Conservation (phyloP, 192 early-diverging fungal genomes). For the Coemansia sp. region DNA sequence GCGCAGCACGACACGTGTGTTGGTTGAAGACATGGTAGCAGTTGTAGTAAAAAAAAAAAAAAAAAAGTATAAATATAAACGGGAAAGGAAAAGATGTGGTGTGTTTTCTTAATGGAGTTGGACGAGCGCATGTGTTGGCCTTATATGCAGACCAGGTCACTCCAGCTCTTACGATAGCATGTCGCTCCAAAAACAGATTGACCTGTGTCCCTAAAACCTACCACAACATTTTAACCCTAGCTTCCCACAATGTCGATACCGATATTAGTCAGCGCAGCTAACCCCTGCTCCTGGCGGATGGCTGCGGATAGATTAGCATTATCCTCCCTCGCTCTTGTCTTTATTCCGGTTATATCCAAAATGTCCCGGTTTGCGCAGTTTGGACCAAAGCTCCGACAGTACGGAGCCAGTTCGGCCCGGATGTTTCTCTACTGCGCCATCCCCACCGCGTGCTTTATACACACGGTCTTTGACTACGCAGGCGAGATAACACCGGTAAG, state of each 20-base stretch:
- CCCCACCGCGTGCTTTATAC: conserved; percentile 69
- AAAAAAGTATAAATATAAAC: not conserved
- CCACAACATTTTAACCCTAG: not conserved
- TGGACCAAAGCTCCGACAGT: conserved; percentile 1
- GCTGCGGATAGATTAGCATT: not conserved
- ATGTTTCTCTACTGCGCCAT: conserved; percentile 27
- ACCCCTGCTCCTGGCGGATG: not conserved
- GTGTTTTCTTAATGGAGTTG: not conserved
- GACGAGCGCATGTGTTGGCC: too few relatives aligned
- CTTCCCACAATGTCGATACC: not conserved
- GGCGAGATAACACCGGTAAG: conserved; percentile 78
- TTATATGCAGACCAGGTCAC: too few relatives aligned
- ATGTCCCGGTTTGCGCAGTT: conserved; percentile 4
- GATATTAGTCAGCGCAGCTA: not conserved
- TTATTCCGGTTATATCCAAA: not conserved
- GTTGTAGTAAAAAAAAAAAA: not conserved
- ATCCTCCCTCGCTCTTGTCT: not conserved
- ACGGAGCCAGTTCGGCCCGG: conserved; percentile 13
- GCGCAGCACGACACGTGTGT: conserved; percentile 25
- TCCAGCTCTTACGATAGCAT: too few relatives aligned
- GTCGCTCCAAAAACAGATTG: too few relatives aligned
- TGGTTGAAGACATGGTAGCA: not conserved
- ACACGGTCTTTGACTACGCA: conserved; percentile 72
- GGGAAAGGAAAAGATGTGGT: not conserved
- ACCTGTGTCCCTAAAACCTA: too few relatives aligned